phyloP scores from a whole-genome alignment of 75 land plant species.

The Chamaecyparis obtusa region DNA sequence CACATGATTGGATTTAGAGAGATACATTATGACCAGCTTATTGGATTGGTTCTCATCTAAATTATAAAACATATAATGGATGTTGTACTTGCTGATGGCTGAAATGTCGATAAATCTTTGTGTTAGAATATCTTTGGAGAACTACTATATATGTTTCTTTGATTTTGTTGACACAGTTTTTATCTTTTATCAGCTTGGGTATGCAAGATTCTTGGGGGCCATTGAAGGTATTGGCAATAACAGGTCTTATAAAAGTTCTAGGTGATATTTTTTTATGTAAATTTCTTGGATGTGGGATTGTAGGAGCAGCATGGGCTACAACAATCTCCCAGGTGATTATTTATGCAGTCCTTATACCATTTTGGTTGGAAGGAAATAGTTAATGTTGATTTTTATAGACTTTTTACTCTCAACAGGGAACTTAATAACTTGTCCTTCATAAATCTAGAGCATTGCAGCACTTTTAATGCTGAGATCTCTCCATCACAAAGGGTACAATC shows the following conservation, averaged over 20 bases:
- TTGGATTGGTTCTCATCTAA: not conserved
- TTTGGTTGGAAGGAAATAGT: not conserved
- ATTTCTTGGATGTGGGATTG: constrained; percentile 72
- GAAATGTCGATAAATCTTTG: not conserved
- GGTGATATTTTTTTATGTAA: constrained; percentile 77
- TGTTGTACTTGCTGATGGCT: not conserved
- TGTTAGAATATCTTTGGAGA: not conserved
- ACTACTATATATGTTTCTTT: not conserved
- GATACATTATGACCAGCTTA: not conserved
- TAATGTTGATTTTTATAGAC: not conserved
- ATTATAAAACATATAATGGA: not conserved
- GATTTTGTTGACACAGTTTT: not conserved
- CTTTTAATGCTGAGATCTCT: constrained; percentile 73
- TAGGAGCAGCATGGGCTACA: constrained; percentile 99
- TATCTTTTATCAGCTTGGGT: constrained; percentile 57
- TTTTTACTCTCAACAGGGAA: not conserved
- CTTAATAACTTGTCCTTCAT: not conserved
- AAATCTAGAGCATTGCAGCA: constrained; percentile 71
- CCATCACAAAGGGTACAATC: constrained; percentile 64
- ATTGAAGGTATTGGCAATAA: constrained; percentile 75
- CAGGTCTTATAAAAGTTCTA: constrained; percentile 62
- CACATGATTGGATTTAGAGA: not conserved
- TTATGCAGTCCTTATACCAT: not conserved
- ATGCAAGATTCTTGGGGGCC: constrained; percentile 98
- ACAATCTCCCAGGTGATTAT: constrained; percentile 77